phyloP scores from a whole-genome alignment of 345 rosid species.

The Moricandia moricandioides region DNA sequence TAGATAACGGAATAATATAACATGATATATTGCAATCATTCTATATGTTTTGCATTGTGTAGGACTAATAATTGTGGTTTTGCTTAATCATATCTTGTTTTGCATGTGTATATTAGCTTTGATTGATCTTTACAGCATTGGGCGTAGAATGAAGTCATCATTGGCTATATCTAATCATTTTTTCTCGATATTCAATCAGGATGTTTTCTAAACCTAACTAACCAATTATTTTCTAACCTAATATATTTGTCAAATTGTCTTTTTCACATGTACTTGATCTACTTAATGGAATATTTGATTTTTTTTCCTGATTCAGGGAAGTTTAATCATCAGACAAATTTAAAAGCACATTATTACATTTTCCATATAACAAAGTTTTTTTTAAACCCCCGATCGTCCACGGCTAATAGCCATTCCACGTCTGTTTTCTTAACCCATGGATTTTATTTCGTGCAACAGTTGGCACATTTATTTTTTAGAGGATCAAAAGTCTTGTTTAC shows the following conservation, averaged over 20 bases:
- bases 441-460: too few species aligned
- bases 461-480: too few species aligned
- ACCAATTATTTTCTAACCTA: slow-evolving; percentile 4
- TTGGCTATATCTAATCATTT: not conserved
- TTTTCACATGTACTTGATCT: slow-evolving; percentile 30
- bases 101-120: slow-evolving; percentile 32
- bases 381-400: too few species aligned
- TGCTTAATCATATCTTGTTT: slow-evolving; percentile 25
- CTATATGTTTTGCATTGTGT: slow-evolving; percentile 9
- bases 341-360: slow-evolving; percentile 10
- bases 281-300: slow-evolving; percentile 7
- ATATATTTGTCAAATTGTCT: slow-evolving; percentile 5
- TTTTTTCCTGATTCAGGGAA: not conserved
- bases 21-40: slow-evolving; percentile 9
- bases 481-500: too few species aligned
- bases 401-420: too few species aligned
- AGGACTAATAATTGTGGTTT: slow-evolving; percentile 26
- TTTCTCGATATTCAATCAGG: not conserved
- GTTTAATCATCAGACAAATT: not conserved
- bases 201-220: slow-evolving; percentile 5
- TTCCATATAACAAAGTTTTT: not conserved
- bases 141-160: slow-evolving; percentile 21
- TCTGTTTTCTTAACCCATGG: too few species aligned
- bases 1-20: not conserved
- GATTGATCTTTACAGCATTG: slow-evolving; percentile 30